Conservation (phyloP, 2,329 filamentous ascomycete genomes). For the Sphaerulina populicola region DNA sequence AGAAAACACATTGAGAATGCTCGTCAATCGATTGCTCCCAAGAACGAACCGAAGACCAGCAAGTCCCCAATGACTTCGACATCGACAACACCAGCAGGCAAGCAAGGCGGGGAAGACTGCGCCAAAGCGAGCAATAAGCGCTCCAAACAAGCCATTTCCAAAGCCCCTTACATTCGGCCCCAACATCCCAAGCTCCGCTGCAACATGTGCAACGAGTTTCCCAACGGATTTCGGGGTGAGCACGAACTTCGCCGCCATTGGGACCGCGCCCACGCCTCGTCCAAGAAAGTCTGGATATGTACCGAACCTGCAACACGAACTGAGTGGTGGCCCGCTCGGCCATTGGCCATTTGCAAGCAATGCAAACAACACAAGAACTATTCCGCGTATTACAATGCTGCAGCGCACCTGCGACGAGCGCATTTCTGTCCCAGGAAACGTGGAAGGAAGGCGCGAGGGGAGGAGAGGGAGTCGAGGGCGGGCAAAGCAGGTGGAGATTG, state of each 20-base stretch:
- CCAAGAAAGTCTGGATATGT: conserved; percentile 56
- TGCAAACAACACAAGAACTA: conserved; percentile 72
- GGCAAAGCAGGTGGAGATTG: conserved; percentile 54
- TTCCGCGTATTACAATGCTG: conserved; percentile 88
- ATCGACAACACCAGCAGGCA: neutral
- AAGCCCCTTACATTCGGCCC: conserved; percentile 54
- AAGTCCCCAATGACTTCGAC: conserved; percentile 9
- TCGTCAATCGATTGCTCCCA: conserved; percentile 24
- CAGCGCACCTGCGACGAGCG: conserved; percentile 75
- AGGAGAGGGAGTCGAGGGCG: conserved; percentile 47
- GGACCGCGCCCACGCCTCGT: conserved; percentile 56
- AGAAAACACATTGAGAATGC: conserved; percentile 29
- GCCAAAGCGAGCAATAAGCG: conserved; percentile 1
- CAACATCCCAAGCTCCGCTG: conserved; percentile 66
- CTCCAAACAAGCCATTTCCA: conserved; percentile 35
- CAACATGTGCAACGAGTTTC: conserved; percentile 59
- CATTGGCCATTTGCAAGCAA: conserved; percentile 73
- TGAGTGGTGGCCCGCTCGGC: conserved; percentile 42
- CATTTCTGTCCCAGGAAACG: conserved; percentile 70
- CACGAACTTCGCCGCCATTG: conserved; percentile 57
- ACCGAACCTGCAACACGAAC: conserved; percentile 45
- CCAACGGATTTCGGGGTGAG: conserved; percentile 73
- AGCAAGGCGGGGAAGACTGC: neutral
- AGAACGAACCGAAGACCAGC: conserved; percentile 18
- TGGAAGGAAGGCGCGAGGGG: conserved; percentile 49